Conservation (phyloP, 768 basidiomycete genomes). For the Guyanaporus albipodus region DNA sequence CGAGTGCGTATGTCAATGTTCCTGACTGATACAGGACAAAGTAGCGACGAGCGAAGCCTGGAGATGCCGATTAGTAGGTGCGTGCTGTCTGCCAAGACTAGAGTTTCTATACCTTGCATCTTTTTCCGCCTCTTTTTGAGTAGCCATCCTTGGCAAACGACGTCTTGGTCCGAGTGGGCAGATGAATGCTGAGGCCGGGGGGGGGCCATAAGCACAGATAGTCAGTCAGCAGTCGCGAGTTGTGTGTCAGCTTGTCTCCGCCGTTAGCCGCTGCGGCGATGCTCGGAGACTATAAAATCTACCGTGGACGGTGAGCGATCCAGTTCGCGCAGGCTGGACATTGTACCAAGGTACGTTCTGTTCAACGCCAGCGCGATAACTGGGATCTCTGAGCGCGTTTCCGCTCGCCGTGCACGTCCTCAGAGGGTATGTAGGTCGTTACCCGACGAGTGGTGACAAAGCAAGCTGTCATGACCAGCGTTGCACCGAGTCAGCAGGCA, state of each 20-base stretch:
- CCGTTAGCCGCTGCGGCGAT: not conserved
- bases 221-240: not conserved
- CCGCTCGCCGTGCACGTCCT: slow-evolving; percentile 1
- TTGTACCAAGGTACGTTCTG: not conserved
- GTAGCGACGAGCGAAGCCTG: slow-evolving; percentile 84
- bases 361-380: not conserved
- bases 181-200: not conserved
- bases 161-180: slow-evolving; percentile 13
- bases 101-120: slow-evolving; percentile 63
- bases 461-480: not conserved
- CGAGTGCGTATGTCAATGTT: slow-evolving; percentile 69
- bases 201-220: slow-evolving; percentile 8
- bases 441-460: not conserved
- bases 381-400: slow-evolving; percentile 6
- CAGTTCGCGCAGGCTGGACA: not conserved
- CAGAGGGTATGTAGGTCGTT: not conserved
- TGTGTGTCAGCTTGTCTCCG: not conserved
- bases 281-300: slow-evolving; percentile 9
- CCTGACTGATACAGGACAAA: slow-evolving; percentile 69
- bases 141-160: slow-evolving; percentile 71
- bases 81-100: not conserved
- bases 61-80: not conserved
- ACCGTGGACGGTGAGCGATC: not conserved
- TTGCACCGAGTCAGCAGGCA: not conserved
- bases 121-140: slow-evolving; percentile 85